Base-by-base conservation (phyloP, 805 yeast species). In the Hanseniaspora thailandica region DNA sequence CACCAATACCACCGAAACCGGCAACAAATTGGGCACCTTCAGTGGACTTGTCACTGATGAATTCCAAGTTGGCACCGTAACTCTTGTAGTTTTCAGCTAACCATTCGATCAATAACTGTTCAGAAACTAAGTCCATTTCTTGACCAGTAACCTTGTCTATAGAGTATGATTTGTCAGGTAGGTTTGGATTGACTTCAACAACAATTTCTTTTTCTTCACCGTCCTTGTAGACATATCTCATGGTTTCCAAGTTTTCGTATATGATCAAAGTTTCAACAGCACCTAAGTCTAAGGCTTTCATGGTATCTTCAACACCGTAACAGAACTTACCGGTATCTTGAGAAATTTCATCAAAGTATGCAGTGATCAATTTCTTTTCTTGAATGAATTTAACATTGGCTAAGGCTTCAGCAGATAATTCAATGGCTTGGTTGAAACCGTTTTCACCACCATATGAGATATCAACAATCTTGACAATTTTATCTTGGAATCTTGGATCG, bases 1-100 rank as follows among this genome's bases (percentile, higher is more conserved):
- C 97, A 69, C 99, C 99, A 60, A 93, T 79, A 73, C 98, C 99
- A 84, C 99, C 99, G 66, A 93, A 93, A 56, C 99, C 99, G 62
- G 81, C 83, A 56, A 84, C 94, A 70, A 93, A 93, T 74, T 93
- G 99, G 45, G 97, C 95, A 76, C 99, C 99, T 72, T 93, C 99
- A 43, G 95, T 83, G 22, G 96, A 85, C 72, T 87, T 82, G 73
- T 93, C 97, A 48, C 97, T 86, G 61, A 93, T 96, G 62, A 93
- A 93, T 74, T 93, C 99, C 63, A 93, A 77, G 56, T 84, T 80
- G 51, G 98, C 96, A 78, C 99, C 99, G 63, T 78, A 93, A 63
- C 78, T 84, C 67, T 82, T 84, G 73, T 93, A 93, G 71, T 88
- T 86, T 73, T 90, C 98, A 47, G 98, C 97, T 58, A 93, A 76